These are phyloP conservation scores for Chaetoscypha palmicola DNA, from an alignment of 2,329 filamentous ascomycete genomes.

Conservation along the genomic window DNA sequence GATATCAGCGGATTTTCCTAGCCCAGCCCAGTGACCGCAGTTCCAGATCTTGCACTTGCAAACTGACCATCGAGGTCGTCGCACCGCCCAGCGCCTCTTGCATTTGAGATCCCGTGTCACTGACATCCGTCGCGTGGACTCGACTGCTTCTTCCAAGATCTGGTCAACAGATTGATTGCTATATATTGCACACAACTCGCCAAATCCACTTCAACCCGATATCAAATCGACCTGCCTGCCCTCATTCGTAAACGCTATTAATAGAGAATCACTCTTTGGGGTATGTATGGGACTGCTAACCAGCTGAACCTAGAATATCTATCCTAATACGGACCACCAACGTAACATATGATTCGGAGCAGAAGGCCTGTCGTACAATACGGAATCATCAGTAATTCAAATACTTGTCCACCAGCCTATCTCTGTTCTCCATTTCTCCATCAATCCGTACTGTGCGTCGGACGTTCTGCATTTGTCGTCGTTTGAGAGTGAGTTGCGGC, in stretches of 20 bases:
- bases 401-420: background rate
- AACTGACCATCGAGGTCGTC: too few species aligned
- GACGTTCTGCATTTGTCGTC: background rate
- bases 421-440: slow-evolving; percentile 1
- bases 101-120: background rate
- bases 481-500: slow-evolving; percentile 2
- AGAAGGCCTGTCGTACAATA: too few species aligned
- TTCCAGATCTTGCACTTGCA: too few species aligned
- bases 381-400: too few species aligned
- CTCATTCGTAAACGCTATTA: background rate
- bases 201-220: too few species aligned
- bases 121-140: background rate
- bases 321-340: background rate
- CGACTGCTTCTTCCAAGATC: background rate
- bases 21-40: too few species aligned
- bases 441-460: background rate
- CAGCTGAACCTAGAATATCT: background rate
- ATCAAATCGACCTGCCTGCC: background rate
- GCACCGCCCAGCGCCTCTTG: too few species aligned
- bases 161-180: background rate
- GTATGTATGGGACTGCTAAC: background rate
- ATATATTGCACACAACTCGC: background rate
- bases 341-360: background rate
- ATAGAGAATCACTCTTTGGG: background rate
- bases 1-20: too few species aligned